Evolutionary conservation across 208 protist species (phyloP), one percentile per base, ranked within the genome.

Genomic region (Trypanosoma mega): DNA sequence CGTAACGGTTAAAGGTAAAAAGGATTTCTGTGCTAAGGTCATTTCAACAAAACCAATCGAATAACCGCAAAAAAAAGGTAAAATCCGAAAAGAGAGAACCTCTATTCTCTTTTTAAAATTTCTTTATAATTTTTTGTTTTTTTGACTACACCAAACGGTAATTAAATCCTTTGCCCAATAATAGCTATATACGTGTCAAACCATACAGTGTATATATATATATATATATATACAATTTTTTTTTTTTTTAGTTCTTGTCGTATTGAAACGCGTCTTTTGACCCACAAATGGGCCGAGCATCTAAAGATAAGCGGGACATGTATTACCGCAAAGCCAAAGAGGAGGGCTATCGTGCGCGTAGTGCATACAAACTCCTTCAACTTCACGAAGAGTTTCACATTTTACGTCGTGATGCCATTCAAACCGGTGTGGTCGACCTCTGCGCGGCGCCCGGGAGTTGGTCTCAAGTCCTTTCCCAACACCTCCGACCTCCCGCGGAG

Each of bases 281-380:
- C 14, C 26, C 14, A 43, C 14, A 23, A 12, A 98, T 98, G 94
- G 92, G 94, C 5, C 89, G 93, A 43, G 80, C 89, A 3, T 97
- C 90, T 21, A 99, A 98, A 68, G 97, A 99, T 69, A 98, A 98
- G 77, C 82, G 98, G 26, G 99, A 99, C 71, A 97, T 99, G 14
- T 99, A 98, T 78, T 99, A 99, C 82, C 93, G 98, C 63, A 98
- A 98, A 49, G 99, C 99, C 6, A 99, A 99, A 76, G 98, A 99
- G 72, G 97, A 99, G 54, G 97, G 97, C 43, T 99, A 91, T 70
- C 83, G 99, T 14, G 98, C 99, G 3, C 86, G 99, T 30, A 99
- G 96, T 46, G 99, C 99, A 6, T 99, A 99, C 83, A 99, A 99
- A 76, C 86, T 99, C 5, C 83, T 99, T 1, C 98, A 99, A 67